A percentile compares a stretch with the other conserved stretches of the same genome.
Conservation (phyloP, 2,329 filamentous ascomycete species). For the Westerdykella ornata region DNA sequence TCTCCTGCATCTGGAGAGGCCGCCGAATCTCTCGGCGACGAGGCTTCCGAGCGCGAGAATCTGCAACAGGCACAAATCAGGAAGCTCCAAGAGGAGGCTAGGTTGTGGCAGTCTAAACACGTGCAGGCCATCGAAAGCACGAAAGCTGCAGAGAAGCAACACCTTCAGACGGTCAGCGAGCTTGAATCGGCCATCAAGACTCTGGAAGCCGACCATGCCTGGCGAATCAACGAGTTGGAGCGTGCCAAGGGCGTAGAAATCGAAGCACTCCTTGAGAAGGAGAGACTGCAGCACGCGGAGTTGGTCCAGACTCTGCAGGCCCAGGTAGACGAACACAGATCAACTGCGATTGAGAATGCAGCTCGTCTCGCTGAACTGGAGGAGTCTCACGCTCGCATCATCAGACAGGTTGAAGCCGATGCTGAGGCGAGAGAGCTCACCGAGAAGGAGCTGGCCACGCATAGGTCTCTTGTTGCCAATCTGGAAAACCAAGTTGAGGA, state of each 20-base stretch:
- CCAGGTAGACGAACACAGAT: constrained; percentile 76
- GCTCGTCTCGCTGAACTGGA: constrained; percentile 68
- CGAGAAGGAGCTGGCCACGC: constrained; percentile 47
- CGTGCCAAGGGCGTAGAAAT: constrained; percentile 22
- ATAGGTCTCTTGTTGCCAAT: constrained; percentile 48
- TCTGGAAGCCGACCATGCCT: constrained; percentile 31
- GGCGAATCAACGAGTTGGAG: constrained; percentile 27
- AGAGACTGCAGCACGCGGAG: constrained; percentile 44
- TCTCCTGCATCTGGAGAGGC: constrained; percentile 8
- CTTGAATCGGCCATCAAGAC: constrained; percentile 57
- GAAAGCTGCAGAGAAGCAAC: constrained; percentile 63
- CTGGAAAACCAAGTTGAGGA: constrained; percentile 52
- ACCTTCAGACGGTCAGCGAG: constrained; percentile 64
- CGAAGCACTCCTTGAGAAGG: constrained; percentile 34
- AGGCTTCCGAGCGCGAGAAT: constrained; percentile 21
- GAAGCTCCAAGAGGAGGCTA: constrained; percentile 64
- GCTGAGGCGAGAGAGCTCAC: constrained; percentile 53
- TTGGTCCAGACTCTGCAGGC: constrained; percentile 55
- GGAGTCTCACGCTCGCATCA: constrained; percentile 59
- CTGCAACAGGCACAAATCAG: constrained; percentile 54
- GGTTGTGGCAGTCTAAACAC: constrained; percentile 71
- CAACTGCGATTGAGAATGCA: constrained; percentile 61
- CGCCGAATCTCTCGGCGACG: constrained; percentile 5
- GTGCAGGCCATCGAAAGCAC: constrained; percentile 62
- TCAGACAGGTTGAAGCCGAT: constrained; percentile 61